Evolutionary conservation across 83 land plant genomes (phyloP).

Genomic region (Diphasiastrum complanatum): DNA sequence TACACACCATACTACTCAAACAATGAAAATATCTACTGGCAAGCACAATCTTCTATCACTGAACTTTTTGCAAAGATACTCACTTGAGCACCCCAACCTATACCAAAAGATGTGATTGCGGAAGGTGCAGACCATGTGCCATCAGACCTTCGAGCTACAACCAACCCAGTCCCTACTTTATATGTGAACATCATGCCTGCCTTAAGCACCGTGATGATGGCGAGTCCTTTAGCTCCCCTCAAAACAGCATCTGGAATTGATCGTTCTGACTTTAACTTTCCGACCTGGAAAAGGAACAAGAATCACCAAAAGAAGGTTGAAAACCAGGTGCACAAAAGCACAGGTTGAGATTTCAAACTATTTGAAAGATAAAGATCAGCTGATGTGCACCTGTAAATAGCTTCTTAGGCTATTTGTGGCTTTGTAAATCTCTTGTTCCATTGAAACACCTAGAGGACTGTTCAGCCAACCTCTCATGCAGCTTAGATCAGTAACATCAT

Average conservation of each 20-base stretch:
- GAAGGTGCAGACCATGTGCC: slow-evolving; percentile 99
- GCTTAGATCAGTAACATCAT: slow-evolving; percentile 83
- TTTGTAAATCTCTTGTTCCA: slow-evolving; percentile 96
- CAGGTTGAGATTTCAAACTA: not conserved
- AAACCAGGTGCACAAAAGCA: not conserved
- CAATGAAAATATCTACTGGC: too few species aligned
- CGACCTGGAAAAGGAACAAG: slow-evolving; percentile 32
- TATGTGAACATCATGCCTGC: slow-evolving; percentile 73
- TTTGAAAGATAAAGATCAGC: not conserved
- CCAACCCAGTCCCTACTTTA: slow-evolving; percentile 91
- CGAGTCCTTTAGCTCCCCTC: slow-evolving; percentile 78
- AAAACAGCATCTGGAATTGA: slow-evolving; percentile 76
- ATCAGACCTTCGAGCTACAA: slow-evolving; percentile 69
- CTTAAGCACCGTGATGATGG: slow-evolving; percentile 78
- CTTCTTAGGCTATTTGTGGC: slow-evolving; percentile 80
- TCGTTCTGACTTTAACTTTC: slow-evolving; percentile 58
- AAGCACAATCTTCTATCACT: too few species aligned
- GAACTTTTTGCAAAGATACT: too few species aligned
- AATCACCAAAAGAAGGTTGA: not conserved
- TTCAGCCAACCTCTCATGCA: slow-evolving; percentile 91
- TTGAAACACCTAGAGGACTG: slow-evolving; percentile 76
- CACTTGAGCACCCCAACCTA: slow-evolving; percentile 99
- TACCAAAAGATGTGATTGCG: slow-evolving; percentile 70
- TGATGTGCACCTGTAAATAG: slow-evolving; percentile 62
- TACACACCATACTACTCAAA: too few species aligned